phyloP scores from a whole-genome alignment of 2,329 filamentous ascomycete genomes.

The Periconia macrospinosa region DNA sequence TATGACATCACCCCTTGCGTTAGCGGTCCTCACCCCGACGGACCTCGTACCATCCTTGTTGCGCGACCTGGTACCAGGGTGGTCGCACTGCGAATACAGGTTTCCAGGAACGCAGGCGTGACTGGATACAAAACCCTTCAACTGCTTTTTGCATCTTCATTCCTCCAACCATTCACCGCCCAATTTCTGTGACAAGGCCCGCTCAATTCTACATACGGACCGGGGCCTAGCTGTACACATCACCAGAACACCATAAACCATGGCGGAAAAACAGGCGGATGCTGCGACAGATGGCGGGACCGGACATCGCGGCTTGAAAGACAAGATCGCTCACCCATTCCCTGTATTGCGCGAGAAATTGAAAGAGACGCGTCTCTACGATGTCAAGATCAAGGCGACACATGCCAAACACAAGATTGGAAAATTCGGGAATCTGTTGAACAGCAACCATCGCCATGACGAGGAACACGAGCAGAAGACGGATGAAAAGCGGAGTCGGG shows the following conservation, averaged over 20 bases:
- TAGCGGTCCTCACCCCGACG: too few relatives aligned
- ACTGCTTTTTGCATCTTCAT: not conserved
- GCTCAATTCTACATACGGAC: too few relatives aligned
- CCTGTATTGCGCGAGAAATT: slow-evolving; percentile 48
- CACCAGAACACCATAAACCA: not conserved
- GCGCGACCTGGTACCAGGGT: not conserved
- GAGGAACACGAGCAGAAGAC: slow-evolving; percentile 86
- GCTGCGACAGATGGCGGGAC: not conserved
- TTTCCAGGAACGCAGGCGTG: not conserved
- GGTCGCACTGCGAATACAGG: not conserved
- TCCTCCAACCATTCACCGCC: not conserved
- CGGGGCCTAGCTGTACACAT: too few relatives aligned
- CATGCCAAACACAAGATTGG: slow-evolving; percentile 66
- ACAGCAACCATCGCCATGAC: slow-evolving; percentile 87
- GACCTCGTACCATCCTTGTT: not conserved
- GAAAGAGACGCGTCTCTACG: slow-evolving; percentile 50
- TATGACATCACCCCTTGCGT: not conserved
- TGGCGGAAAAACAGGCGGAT: slow-evolving; percentile 7
- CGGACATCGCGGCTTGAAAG: slow-evolving; percentile 31
- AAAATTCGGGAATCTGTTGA: slow-evolving; percentile 71
- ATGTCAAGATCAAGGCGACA: slow-evolving; percentile 55
- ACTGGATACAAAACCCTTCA: not conserved
- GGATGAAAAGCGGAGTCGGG: slow-evolving; percentile 75
- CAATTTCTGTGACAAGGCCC: not conserved
- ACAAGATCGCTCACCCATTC: slow-evolving; percentile 44